Conservation (phyloP, 2,329 filamentous ascomycete species). For the Pyrenophora teres region DNA sequence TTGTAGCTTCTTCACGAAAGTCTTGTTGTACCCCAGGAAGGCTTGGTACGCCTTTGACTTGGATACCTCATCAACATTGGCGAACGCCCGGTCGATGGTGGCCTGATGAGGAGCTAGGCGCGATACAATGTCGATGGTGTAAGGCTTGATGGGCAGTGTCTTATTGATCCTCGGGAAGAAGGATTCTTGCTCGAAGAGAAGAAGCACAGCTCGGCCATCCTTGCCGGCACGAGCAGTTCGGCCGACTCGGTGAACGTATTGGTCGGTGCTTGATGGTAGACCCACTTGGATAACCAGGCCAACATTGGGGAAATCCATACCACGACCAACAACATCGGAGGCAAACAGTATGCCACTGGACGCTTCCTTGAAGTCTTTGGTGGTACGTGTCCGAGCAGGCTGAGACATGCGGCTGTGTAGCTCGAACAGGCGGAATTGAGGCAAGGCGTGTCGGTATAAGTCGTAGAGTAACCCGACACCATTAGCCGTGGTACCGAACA, state of each 20-base stretch:
- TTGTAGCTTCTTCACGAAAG: conserved; percentile 51
- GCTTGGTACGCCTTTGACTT: conserved; percentile 54
- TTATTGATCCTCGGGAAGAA: conserved; percentile 58
- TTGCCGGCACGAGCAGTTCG: conserved; percentile 51
- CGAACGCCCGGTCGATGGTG: conserved; percentile 42
- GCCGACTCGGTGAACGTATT: conserved; percentile 51
- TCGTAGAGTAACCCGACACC: conserved; percentile 51
- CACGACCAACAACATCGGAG: conserved; percentile 54
- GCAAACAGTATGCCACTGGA: conserved; percentile 58
- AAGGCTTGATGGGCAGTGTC: conserved; percentile 56
- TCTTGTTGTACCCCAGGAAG: conserved; percentile 55
- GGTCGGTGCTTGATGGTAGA: conserved; percentile 56
- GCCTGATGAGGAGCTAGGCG: conserved; percentile 39
- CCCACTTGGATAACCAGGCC: conserved; percentile 56
- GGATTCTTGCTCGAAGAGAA: conserved; percentile 58
- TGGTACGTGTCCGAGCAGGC: conserved; percentile 49
- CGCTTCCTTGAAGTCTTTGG: conserved; percentile 52
- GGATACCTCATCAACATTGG: conserved; percentile 46
- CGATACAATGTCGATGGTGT: conserved; percentile 51
- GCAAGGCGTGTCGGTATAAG: conserved; percentile 42
- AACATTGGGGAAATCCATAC: conserved; percentile 59
- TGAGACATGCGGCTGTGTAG: conserved; percentile 53
- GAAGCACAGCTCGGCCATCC: conserved; percentile 59
- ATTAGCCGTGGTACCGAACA: conserved; percentile 55
- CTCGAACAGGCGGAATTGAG: conserved; percentile 47